These are phyloP conservation scores for Botrytis galanthina DNA, from an alignment of 2,329 filamentous ascomycete species.

Conservation along the genomic window DNA sequence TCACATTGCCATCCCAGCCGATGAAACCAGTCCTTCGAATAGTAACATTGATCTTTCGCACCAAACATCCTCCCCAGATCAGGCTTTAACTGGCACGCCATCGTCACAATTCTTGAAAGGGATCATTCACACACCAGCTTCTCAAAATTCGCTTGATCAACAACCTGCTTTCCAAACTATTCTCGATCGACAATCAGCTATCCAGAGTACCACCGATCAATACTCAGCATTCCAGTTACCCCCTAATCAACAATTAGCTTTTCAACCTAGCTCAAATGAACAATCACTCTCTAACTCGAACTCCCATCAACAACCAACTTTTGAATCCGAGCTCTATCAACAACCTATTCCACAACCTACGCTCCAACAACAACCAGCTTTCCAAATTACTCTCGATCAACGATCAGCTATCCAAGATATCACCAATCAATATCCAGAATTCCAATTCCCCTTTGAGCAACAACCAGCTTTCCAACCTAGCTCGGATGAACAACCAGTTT, in stretches of 20 bases:
- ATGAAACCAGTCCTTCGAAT: not conserved
- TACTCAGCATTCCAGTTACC: too few relatives aligned
- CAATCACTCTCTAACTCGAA: not conserved
- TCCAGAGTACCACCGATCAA: too few relatives aligned
- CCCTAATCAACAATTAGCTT: too few relatives aligned
- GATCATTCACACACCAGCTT: not conserved
- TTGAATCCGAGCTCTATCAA: not conserved
- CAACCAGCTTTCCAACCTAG: not conserved
- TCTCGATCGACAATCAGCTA: not conserved
- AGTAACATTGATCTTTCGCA: not conserved
- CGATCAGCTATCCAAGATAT: not conserved
- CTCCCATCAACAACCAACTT: not conserved
- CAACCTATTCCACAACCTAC: too few relatives aligned
- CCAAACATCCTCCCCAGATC: not conserved
- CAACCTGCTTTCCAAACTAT: not conserved
- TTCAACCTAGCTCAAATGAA: too few relatives aligned
- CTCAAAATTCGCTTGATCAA: not conserved
- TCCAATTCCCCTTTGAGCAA: not conserved
- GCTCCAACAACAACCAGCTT: too few relatives aligned
- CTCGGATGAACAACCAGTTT: not conserved
- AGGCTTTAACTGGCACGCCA: not conserved
- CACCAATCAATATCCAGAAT: not conserved
- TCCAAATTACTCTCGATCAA: not conserved
- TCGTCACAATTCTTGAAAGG: not conserved
- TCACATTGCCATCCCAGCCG: not conserved